A percentile compares a stretch with the other conserved stretches of the same genome.
Conservation (phyloP, 331 rosid genomes). For the Malus hybrid region DNA sequence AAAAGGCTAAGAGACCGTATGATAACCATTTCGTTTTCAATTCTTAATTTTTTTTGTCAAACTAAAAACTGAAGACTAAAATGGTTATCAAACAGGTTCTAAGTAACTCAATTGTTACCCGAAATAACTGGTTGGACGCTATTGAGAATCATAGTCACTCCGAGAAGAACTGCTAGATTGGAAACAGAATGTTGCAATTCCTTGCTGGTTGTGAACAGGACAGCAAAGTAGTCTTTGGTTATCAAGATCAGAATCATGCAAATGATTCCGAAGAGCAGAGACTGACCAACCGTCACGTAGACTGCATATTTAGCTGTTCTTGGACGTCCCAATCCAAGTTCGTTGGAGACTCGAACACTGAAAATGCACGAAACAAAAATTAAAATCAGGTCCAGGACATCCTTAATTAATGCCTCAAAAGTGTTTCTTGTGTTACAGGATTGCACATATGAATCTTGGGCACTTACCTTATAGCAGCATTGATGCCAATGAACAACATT, state of each 20-base stretch:
- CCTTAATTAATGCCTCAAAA: not conserved
- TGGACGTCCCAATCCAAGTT: slow-evolving; percentile 69
- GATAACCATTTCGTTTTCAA: too few species aligned
- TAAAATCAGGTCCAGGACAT: not conserved
- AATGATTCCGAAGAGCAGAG: slow-evolving; percentile 53
- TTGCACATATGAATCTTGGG: not conserved
- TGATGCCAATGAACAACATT: slow-evolving; percentile 81
- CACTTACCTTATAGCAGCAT: slow-evolving; percentile 77
- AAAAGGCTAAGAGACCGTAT: not conserved
- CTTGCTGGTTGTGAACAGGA: slow-evolving; percentile 47
- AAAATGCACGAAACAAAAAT: not conserved
- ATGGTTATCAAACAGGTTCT: too few species aligned
- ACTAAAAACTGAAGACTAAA: too few species aligned
- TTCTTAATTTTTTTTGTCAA: too few species aligned
- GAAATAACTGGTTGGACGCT: slow-evolving; percentile 59
- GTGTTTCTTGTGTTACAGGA: not conserved
- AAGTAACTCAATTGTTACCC: slow-evolving; percentile 26
- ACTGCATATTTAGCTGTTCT: slow-evolving; percentile 61
- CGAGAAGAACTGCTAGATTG: slow-evolving; percentile 61
- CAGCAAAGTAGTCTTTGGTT: slow-evolving; percentile 34
- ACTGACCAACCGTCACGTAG: slow-evolving; percentile 42
- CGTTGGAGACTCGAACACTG: slow-evolving; percentile 82
- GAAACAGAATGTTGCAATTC: slow-evolving; percentile 43
- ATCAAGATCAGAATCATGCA: slow-evolving; percentile 37
- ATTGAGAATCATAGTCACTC: slow-evolving; percentile 47